These are phyloP conservation scores for Xylariaceae sp. DNA, from an alignment of 2,329 filamentous ascomycete species.

Conservation along the genomic window DNA sequence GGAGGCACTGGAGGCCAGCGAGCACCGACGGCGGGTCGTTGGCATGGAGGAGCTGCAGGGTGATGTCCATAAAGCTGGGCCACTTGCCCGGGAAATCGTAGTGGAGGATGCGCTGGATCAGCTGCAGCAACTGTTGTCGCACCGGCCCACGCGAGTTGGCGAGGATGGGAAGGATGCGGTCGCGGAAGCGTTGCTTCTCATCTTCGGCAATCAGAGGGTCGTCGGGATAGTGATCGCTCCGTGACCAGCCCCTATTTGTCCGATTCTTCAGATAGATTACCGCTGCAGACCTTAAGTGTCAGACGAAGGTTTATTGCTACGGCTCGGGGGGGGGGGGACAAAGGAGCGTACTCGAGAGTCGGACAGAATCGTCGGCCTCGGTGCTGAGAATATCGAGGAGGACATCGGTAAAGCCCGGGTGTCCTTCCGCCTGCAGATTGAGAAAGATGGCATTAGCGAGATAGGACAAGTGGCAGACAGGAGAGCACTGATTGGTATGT, in stretches of 20 bases:
- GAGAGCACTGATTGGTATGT: too few species aligned
- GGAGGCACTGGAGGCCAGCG: slow-evolving; percentile 85
- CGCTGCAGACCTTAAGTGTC: slow-evolving; percentile 46
- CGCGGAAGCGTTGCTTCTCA: slow-evolving; percentile 81
- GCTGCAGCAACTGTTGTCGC: slow-evolving; percentile 87
- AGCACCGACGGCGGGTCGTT: slow-evolving; percentile 84
- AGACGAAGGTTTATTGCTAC: not conserved
- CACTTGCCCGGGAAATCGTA: slow-evolving; percentile 92
- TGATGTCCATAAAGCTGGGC: slow-evolving; percentile 92
- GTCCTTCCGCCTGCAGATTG: slow-evolving; percentile 69
- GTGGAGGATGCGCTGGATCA: slow-evolving; percentile 92
- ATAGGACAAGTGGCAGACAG: too few species aligned
- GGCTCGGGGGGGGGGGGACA: slow-evolving; percentile 6
- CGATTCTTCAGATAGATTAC: slow-evolving; percentile 98
- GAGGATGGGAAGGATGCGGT: slow-evolving; percentile 83
- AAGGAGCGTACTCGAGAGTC: slow-evolving; percentile 71
- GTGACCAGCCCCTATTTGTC: slow-evolving; percentile 86
- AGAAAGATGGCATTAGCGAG: too few species aligned
- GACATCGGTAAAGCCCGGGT: slow-evolving; percentile 83
- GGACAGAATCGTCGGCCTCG: slow-evolving; percentile 79
- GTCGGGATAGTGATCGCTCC: slow-evolving; percentile 66
- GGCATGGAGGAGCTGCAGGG: slow-evolving; percentile 78
- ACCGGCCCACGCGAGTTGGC: slow-evolving; percentile 74
- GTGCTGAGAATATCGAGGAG: slow-evolving; percentile 84
- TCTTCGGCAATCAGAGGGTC: slow-evolving; percentile 76